Conservation (phyloP, 1,139 yeast species). For the Yamadazyma songkhlaensis region DNA sequence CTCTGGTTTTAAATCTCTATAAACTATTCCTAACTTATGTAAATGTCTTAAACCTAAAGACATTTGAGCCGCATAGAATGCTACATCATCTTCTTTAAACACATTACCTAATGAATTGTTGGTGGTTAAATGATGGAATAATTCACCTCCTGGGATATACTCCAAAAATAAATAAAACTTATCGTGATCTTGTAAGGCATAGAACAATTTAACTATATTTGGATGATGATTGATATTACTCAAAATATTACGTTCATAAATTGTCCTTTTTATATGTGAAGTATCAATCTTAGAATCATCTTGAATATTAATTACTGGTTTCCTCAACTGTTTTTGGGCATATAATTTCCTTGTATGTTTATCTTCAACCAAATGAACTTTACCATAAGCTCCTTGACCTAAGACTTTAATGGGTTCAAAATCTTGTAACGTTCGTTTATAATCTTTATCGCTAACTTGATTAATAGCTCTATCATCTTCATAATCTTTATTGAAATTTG, state of each 20-base stretch:
- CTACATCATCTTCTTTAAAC: conserved; percentile 30
- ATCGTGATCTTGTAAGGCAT: conserved; percentile 33
- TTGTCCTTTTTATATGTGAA: conserved; percentile 46
- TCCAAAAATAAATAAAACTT: conserved; percentile 32
- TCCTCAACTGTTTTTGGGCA: conserved; percentile 41
- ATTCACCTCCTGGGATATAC: conserved; percentile 36
- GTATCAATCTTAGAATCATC: conserved; percentile 8
- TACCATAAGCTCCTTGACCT: conserved; percentile 45
- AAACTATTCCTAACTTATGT: conserved; percentile 36
- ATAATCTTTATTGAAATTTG: conserved; percentile 15
- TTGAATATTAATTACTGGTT: conserved; percentile 28
- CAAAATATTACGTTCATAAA: conserved; percentile 69
- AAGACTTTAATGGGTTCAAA: conserved; percentile 38
- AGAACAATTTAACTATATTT: conserved; percentile 32
- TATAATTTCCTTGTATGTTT: conserved; percentile 29
- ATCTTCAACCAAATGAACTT: conserved; percentile 39
- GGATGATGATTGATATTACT: conserved; percentile 51
- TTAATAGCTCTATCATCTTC: conserved; percentile 10
- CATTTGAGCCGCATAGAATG: conserved; percentile 36
- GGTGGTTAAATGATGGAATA: conserved; percentile 31
- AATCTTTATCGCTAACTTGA: background rate
- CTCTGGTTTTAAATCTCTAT: conserved; percentile 86
- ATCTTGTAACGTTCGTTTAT: conserved; percentile 18
- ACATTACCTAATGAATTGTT: conserved; percentile 25
- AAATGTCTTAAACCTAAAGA: conserved; percentile 29